phyloP scores from a whole-genome alignment of 2,329 filamentous ascomycete species.

The Pseudogymnoascus sp. region DNA sequence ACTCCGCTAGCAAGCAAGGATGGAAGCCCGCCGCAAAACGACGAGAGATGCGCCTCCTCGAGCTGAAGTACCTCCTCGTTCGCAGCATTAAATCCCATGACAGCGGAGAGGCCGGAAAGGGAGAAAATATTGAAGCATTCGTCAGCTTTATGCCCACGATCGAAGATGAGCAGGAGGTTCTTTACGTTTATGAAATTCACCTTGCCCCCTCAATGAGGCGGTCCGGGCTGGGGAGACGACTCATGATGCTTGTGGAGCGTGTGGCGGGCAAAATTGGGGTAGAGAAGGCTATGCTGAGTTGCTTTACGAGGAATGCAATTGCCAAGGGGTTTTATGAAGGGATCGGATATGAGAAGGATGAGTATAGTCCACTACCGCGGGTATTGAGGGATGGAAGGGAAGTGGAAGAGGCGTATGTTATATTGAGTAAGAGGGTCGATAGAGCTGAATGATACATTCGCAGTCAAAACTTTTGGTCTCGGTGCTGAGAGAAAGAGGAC shows the following conservation, averaged over 20 bases:
- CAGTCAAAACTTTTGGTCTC: not conserved
- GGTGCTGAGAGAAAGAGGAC: not conserved
- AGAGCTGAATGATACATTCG: not conserved
- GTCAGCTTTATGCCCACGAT: slow-evolving; percentile 64
- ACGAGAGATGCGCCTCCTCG: slow-evolving; percentile 58
- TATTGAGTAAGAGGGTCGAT: slow-evolving; percentile 43
- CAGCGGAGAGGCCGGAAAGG: slow-evolving; percentile 10
- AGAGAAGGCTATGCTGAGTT: slow-evolving; percentile 65
- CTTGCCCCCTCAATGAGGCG: slow-evolving; percentile 48
- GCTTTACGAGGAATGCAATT: slow-evolving; percentile 53
- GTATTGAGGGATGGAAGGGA: slow-evolving; percentile 46
- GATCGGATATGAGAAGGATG: slow-evolving; percentile 49
- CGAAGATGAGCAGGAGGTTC: slow-evolving; percentile 55
- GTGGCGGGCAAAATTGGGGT: slow-evolving; percentile 48
- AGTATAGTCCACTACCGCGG: slow-evolving; percentile 45
- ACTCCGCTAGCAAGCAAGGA: slow-evolving; percentile 50
- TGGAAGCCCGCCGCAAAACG: slow-evolving; percentile 57
- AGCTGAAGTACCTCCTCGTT: slow-evolving; percentile 62
- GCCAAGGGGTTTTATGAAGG: slow-evolving; percentile 54
- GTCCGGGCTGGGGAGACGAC: slow-evolving; percentile 51
- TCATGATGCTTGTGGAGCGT: slow-evolving; percentile 49
- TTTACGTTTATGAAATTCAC: slow-evolving; percentile 77
- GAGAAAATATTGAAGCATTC: slow-evolving; percentile 40
- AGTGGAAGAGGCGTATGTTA: slow-evolving; percentile 49
- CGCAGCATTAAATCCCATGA: slow-evolving; percentile 27